A percentile compares a stretch with the other conserved stretches of the same genome.
Conservation (phyloP, 306 rosid genomes). For the Mucuna pruriens region DNA sequence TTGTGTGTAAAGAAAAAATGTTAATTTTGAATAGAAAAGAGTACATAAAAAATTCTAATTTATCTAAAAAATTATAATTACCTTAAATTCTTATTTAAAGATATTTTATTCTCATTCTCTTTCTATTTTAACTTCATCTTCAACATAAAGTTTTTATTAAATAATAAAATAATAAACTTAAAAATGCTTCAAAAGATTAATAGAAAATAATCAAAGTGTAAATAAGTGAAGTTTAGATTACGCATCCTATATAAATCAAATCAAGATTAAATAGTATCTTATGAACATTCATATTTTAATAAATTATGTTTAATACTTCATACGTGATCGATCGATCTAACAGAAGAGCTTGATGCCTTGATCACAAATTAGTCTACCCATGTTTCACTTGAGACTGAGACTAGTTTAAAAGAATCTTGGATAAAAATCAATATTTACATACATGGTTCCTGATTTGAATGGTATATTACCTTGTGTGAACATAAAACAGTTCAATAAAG, state of each 20-base stretch:
- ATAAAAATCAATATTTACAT: slow-evolving; percentile 30
- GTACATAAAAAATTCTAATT: not conserved
- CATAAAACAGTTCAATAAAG: slow-evolving; percentile 14
- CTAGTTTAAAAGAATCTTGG: not conserved
- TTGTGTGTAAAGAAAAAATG: not conserved
- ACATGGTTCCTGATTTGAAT: slow-evolving; percentile 7
- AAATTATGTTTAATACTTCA: not conserved
- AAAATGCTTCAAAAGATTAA: not conserved
- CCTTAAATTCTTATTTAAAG: not conserved
- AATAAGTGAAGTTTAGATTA: not conserved
- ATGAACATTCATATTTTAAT: not conserved
- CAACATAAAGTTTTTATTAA: no score
- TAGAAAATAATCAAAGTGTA: not conserved
- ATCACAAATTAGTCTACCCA: slow-evolving; percentile 11
- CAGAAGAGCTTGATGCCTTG: not conserved
- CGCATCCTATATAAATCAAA: not conserved
- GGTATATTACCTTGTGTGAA: slow-evolving; percentile 32
- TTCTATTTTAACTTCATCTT: not conserved
- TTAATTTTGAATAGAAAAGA: not conserved
- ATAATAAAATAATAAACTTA: not conserved
- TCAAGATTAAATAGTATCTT: not conserved
- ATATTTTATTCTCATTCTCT: not conserved
- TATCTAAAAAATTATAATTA: not conserved
- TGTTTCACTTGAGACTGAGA: slow-evolving; percentile 6
- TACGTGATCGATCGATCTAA: not conserved